These are phyloP conservation scores for Canavalia gladiata DNA, from an alignment of 306 rosid genomes.

Conservation along the genomic window DNA sequence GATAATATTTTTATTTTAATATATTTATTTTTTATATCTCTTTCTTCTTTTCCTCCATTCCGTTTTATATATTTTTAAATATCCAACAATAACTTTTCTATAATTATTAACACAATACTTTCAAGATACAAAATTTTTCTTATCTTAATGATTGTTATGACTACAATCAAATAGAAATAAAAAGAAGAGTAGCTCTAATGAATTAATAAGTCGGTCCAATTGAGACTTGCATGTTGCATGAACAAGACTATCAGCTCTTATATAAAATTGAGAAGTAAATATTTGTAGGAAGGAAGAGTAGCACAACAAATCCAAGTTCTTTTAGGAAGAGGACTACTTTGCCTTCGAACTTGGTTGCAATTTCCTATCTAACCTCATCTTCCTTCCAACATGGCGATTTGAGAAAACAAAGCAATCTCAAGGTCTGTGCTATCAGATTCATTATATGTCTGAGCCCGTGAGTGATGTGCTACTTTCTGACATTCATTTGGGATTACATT, in stretches of 20 bases:
- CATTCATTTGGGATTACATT: background rate
- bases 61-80: too few species aligned
- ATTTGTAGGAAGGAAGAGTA: slow-evolving; percentile 18
- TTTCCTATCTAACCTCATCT: slow-evolving; percentile 43
- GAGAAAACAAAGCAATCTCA: slow-evolving; percentile 58
- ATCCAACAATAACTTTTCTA: too few species aligned
- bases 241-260: background rate
- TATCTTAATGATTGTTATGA: background rate
- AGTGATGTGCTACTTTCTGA: slow-evolving; percentile 32
- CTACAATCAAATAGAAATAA: background rate
- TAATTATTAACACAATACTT: background rate
- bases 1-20: too few species aligned
- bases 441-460: slow-evolving; percentile 37
- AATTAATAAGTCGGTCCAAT: background rate
- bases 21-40: too few species aligned
- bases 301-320: slow-evolving; percentile 29
- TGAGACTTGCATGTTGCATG: background rate
- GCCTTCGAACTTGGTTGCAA: background rate
- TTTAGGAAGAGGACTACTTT: background rate
- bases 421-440: slow-evolving; percentile 35
- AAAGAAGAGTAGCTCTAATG: background rate
- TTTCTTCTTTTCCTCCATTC: too few species aligned
- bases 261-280: background rate
- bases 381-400: slow-evolving; percentile 54
- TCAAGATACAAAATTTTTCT: background rate